Base-by-base conservation (phyloP, 805 yeast species). In the Pichia eremophila region DNA sequence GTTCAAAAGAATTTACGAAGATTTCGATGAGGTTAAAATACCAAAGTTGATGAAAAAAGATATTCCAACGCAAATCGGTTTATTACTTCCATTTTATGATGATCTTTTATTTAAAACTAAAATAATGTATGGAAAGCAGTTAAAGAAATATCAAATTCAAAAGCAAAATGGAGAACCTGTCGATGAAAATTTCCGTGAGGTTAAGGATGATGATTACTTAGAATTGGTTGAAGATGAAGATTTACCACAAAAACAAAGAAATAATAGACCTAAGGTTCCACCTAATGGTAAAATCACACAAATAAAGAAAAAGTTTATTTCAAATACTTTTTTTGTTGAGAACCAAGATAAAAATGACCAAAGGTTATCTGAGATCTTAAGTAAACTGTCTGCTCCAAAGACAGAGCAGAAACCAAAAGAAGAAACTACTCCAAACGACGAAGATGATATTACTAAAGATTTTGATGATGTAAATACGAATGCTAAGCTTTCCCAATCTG, bases 201-300 rank as follows among this genome's bases (percentile, higher is more conserved):
- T 61, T 29, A 53, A 55, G 14, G 53, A 59, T 40, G 64, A 64
- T 5, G 64, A 73, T 61, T 67, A 74, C n/a, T 71, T 79, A n/a
- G 64, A 67, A 4, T 62, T 85, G 12, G 65, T 84, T 44, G 96
- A 89, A 59, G 96, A 90, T 57, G 96, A 86, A 17, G 90, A 85
- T 47, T 71, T 87, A 55, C 89, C 95, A 0, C 79, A 81, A 48
- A 88, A 86, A 58, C 85, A 81, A 55, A 73, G 90, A 48, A 81
- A 81, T 51, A 73, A 74, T 29, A 73, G 90, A 54, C 83, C 95
- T 1, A 82, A 89, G 57, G 68, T 93, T 44, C 96, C 97, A 12
- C 96, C 96, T 8, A 85, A 87, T 31, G 96, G 96, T 36, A 88
- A 84, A 63, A 85, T 90, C 36, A 66, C 84, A 5, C 74, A 78